phyloP scores from a whole-genome alignment of 176 grass and related monocot species.

The Ananas comosus region DNA sequence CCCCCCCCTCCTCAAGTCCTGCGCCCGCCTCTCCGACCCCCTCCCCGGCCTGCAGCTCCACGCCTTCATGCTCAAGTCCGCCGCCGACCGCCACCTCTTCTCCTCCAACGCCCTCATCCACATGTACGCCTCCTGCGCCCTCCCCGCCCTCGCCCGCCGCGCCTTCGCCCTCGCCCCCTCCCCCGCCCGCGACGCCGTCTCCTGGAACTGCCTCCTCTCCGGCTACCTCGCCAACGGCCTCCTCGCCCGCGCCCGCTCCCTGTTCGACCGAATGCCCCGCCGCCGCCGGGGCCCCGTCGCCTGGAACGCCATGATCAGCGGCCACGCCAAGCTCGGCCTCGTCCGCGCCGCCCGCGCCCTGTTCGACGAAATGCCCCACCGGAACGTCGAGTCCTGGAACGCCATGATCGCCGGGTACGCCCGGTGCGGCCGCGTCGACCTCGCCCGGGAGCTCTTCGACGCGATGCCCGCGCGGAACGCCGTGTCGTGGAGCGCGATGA shows the following conservation, averaged over 20 bases:
- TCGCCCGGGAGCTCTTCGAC: constrained; percentile 6
- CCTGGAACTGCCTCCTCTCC: constrained; percentile 15
- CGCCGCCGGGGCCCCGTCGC: background rate
- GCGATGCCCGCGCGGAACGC: constrained; percentile 12
- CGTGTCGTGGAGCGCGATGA: constrained; percentile 23
- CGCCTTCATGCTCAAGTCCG: constrained; percentile 8
- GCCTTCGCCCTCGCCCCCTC: constrained; percentile 3
- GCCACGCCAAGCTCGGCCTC: background rate
- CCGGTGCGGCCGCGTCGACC: background rate
- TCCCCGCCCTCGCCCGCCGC: background rate
- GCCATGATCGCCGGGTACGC: constrained; percentile 13
- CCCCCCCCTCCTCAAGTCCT: constrained; percentile 15
- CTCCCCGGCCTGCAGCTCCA: background rate
- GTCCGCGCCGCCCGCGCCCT: background rate
- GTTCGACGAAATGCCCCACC: constrained; percentile 9
- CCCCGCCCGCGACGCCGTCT: background rate
- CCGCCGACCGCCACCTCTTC: background rate
- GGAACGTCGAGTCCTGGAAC: constrained; percentile 17
- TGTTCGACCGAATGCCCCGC: constrained; percentile 11
- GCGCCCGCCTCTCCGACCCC: background rate
- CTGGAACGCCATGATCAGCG: constrained; percentile 22
- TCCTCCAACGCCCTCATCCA: constrained; percentile 9
- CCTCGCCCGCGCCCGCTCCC: background rate
- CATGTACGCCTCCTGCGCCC: constrained; percentile 14
- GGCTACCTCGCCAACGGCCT: constrained; percentile 1